Conservation (phyloP, 73 alveolate species). For the Tetrahymena thermophila region DNA sequence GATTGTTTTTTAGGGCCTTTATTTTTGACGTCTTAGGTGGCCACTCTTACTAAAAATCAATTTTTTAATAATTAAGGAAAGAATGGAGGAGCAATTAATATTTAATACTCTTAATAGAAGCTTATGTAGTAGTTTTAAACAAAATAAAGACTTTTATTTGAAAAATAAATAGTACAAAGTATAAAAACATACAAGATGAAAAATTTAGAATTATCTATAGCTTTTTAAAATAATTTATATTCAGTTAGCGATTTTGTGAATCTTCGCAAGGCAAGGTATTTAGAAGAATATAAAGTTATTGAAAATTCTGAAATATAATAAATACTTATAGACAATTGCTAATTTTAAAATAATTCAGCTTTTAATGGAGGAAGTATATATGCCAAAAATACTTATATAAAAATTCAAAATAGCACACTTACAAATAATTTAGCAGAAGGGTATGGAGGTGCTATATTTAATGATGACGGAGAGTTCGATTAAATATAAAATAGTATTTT, state of each 20-base stretch:
- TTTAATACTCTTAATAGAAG: not conserved
- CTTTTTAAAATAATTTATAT: too few relatives aligned
- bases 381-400: not conserved
- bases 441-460: not conserved
- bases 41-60: not conserved
- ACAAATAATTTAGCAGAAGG: not conserved
- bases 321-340: not conserved
- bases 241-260: not conserved
- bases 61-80: not conserved
- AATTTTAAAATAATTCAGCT: not conserved
- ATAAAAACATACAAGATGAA: not conserved
- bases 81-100: not conserved
- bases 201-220: not conserved
- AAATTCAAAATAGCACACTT: not conserved
- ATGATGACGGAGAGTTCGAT: not conserved
- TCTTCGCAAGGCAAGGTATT: not conserved
- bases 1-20: not conserved
- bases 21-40: not conserved
- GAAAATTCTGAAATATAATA: not conserved
- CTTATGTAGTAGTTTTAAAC: not conserved
- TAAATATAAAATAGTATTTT: not conserved
- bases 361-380: not conserved
- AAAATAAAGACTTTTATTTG: not conserved
- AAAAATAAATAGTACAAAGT: not conserved
- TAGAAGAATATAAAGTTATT: not conserved